Evolutionary conservation across 2,329 filamentous ascomycete genomes (phyloP), one percentile per base, ranked within the genome.

Genomic region (Fusarium sp.): DNA sequence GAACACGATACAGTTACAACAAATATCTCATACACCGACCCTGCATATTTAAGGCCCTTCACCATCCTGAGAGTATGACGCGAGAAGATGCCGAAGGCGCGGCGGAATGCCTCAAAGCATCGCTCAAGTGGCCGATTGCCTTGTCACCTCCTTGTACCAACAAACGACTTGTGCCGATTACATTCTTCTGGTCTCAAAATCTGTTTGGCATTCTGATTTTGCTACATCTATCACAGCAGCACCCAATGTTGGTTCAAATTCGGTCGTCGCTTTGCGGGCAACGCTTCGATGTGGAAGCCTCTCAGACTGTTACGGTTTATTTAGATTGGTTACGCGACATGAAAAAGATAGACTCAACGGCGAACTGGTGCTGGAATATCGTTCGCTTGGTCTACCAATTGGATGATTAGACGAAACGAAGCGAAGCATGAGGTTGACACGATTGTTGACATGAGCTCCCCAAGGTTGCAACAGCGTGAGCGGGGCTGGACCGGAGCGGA

Each of bases 131-230:
- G 88, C 87, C 88, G 2, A 79, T 90, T 23, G 80, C 83, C 21
- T 82, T 89, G 77, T 83, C 85, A 10, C 87, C 87, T 0, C 81
- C 84, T 1, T 84, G 84, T 63, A 79, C 83, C 52, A 84, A 84
- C 73, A 90, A 90, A 75, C 79, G 87, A 35, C 79, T 90, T 7
- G 77, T 90, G 1, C 87, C 87, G 1, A 84, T 85, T 56, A 70
- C 86, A 3, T 89, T 88, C 71, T 86, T 87, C 53, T 90, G 87
- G 84, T 87, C 86, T 11, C 87, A 89, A 66, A 88, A 88, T 61
- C 80, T 90, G 40, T 80, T 90, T 42, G 84, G 84, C 5, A 84
- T 88, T 23, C 77, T 90, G 23, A 70, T 90, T 43, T 78, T 90
- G 18, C 72, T 90, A 35, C 83, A 87, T 41, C 78, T 89, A 65